Percentiles rank a stretch among this genome's conserved stretches.
These are phyloP conservation scores for Benincasa hispida DNA, from an alignment of 306 rosid species.

Conservation along the genomic window DNA sequence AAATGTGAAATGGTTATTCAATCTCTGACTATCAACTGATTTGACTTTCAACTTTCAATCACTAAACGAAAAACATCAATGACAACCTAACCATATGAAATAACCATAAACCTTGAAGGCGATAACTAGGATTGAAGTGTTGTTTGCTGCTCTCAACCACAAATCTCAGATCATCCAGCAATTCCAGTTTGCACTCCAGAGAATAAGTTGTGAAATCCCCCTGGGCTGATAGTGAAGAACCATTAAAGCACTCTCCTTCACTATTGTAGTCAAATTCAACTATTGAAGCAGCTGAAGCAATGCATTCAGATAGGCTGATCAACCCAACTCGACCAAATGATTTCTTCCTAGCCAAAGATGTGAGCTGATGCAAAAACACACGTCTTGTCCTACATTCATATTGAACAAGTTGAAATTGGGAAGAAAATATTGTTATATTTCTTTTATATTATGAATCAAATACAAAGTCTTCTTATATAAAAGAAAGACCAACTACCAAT, in stretches of 20 bases:
- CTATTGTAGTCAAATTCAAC: constrained; percentile 16
- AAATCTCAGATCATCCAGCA: constrained; percentile 67
- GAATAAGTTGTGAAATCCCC: constrained; percentile 19
- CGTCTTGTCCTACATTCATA: constrained; percentile 42
- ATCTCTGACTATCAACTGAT: constrained; percentile 6
- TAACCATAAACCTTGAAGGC: constrained; percentile 54
- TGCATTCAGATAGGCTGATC: constrained; percentile 81
- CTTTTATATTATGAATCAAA: no score
- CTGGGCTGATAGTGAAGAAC: constrained; percentile 8
- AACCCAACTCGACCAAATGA: constrained; percentile 86
- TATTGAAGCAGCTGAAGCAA: constrained; percentile 58
- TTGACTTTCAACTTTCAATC: constrained; percentile 9
- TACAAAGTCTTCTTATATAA: no score
- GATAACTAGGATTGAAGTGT: constrained; percentile 93
- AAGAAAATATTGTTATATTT: no score
- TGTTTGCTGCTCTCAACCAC: constrained; percentile 80
- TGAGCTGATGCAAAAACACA: constrained; percentile 57
- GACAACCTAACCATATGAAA: constrained; percentile 25
- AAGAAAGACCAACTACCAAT: no score
- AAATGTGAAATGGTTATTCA: constrained; percentile 17
- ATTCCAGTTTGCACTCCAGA: constrained; percentile 26
- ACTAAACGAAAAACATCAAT: constrained; percentile 10
- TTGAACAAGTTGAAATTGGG: neutral
- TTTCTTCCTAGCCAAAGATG: constrained; percentile 50
- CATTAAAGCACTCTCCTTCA: constrained; percentile 24